These are phyloP conservation scores for Uromyces viciae-fabae DNA, from an alignment of 1,284 basidiomycete species.

Conservation along the genomic window DNA sequence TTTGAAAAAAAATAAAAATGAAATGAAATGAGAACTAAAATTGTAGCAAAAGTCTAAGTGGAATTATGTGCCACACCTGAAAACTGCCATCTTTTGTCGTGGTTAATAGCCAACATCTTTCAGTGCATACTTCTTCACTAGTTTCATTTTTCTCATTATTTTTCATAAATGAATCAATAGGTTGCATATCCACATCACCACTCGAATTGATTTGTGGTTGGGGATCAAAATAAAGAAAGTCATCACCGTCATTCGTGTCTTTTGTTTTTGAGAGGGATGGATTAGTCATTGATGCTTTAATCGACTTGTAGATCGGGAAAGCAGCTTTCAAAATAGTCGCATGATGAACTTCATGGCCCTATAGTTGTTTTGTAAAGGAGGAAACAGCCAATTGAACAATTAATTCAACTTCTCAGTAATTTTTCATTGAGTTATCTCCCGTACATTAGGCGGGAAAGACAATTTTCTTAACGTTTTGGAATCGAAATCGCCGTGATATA, in stretches of 20 bases:
- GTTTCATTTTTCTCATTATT: background rate
- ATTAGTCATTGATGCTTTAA: background rate
- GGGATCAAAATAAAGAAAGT: conserved; percentile 1
- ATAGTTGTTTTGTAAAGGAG: background rate
- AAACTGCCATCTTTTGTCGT: conserved; percentile 28
- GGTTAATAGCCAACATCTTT: conserved; percentile 20
- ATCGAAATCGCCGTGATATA: conserved; percentile 31
- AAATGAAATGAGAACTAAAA: background rate
- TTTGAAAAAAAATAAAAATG: background rate
- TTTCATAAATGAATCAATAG: background rate
- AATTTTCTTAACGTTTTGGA: conserved; percentile 35
- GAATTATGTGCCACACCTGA: conserved; percentile 7
- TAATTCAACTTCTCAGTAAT: background rate
- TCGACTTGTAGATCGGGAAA: conserved; percentile 14
- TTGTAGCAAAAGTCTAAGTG: background rate
- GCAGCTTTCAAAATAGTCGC: conserved; percentile 22
- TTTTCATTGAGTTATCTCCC: too few relatives aligned
- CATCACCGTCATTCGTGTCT: background rate
- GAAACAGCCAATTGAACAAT: background rate
- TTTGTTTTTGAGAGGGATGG: background rate
- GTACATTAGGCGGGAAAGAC: conserved; percentile 25
- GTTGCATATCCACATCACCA: conserved; percentile 19
- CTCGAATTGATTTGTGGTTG: background rate
- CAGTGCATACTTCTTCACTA: background rate
- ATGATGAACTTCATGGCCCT: background rate